These are phyloP conservation scores for Candolleomyces eurysporus DNA, from an alignment of 768 basidiomycete species.

Conservation along the genomic window DNA sequence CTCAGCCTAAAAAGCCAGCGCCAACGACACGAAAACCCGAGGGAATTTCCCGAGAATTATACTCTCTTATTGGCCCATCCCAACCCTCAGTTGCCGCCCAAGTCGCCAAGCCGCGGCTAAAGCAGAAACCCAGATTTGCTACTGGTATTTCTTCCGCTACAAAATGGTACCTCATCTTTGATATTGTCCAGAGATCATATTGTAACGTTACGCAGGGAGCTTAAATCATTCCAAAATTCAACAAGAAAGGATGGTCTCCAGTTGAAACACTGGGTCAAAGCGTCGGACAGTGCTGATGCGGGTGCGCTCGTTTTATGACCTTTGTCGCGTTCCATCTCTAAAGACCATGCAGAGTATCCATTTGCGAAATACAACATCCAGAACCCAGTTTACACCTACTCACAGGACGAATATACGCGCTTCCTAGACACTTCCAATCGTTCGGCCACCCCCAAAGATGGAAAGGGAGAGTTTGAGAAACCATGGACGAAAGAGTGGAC, in stretches of 20 bases:
- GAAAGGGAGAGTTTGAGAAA: slow-evolving; percentile 44
- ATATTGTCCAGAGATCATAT: background rate
- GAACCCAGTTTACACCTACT: slow-evolving; percentile 64
- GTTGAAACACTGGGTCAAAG: slow-evolving; percentile 84
- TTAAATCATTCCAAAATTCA: slow-evolving; percentile 67
- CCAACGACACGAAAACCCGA: slow-evolving; percentile 66
- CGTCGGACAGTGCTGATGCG: slow-evolving; percentile 46
- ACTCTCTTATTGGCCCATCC: slow-evolving; percentile 91
- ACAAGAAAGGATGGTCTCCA: slow-evolving; percentile 67
- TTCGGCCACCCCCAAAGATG: background rate
- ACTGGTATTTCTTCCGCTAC: slow-evolving; percentile 45
- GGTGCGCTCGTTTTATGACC: slow-evolving; percentile 39
- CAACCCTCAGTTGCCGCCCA: slow-evolving; percentile 83
- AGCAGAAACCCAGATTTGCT: slow-evolving; percentile 80
- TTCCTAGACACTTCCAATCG: slow-evolving; percentile 43
- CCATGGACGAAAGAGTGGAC: slow-evolving; percentile 95
- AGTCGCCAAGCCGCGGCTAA: slow-evolving; percentile 77
- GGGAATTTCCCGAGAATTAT: slow-evolving; percentile 91
- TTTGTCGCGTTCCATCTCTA: background rate
- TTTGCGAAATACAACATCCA: slow-evolving; percentile 85
- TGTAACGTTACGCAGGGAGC: slow-evolving; percentile 58
- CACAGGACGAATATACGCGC: slow-evolving; percentile 84
- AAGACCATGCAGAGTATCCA: slow-evolving; percentile 53
- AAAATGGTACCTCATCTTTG: slow-evolving; percentile 58
- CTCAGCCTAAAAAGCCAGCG: slow-evolving; percentile 44